A percentile compares a stretch with the other conserved stretches of the same genome.
Conservation (phyloP, 169 alveolate species). For the Cryptosporidium sp. region DNA sequence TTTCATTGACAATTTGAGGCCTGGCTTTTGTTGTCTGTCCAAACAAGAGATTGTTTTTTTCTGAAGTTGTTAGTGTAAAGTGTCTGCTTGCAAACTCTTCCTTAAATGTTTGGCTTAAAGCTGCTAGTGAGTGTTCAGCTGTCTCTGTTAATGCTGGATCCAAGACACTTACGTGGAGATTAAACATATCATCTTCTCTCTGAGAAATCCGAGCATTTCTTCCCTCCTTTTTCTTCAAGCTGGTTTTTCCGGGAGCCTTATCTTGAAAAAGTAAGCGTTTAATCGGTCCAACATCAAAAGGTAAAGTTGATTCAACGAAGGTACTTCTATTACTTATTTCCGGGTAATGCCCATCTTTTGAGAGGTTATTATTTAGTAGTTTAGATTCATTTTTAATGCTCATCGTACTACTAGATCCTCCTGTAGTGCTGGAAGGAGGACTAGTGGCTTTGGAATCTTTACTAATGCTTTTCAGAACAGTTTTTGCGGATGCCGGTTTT, state of each 20-base stretch:
- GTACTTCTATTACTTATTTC: constrained; percentile 48
- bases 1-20: constrained; percentile 60
- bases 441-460: constrained; percentile 10
- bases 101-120: constrained; percentile 59
- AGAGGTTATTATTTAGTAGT: constrained; percentile 10
- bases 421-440: neutral
- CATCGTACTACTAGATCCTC: neutral
- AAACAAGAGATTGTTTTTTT: constrained; percentile 60
- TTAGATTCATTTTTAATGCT: neutral
- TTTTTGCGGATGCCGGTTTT: neutral
- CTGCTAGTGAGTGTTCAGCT: constrained; percentile 66
- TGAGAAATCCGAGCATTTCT: constrained; percentile 15
- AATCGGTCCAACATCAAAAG: constrained; percentile 71
- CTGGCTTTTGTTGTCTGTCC: constrained; percentile 58
- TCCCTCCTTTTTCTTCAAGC: neutral
- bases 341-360: constrained; percentile 39
- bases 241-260: constrained; percentile 1
- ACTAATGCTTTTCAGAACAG: constrained; percentile 38
- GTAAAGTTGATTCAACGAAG: constrained; percentile 50
- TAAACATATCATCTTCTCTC: constrained; percentile 69
- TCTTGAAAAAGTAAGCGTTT: constrained; percentile 57
- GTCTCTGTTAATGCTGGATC: constrained; percentile 66
- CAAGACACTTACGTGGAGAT: constrained; percentile 61
- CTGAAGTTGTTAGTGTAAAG: constrained; percentile 59
- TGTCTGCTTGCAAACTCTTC: constrained; percentile 73